Base-by-base conservation (phyloP, 75 land plant species). In the Larix kaempferi region DNA sequence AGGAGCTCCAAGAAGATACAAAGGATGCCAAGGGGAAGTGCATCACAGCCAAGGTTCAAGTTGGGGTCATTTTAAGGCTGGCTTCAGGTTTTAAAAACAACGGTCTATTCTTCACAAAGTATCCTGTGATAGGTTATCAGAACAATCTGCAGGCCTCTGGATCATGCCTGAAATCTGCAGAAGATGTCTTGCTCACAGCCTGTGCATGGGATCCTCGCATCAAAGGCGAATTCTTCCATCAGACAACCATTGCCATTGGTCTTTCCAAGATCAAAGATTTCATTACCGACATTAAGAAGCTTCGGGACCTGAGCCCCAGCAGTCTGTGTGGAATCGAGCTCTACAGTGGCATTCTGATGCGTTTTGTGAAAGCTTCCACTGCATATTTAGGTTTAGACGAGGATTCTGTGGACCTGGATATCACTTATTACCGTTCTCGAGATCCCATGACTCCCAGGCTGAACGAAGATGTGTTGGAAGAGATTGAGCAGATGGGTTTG, bases 191-290 rank as follows among this genome's bases (percentile, higher is more conserved):
- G 0, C 56, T 74, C 16, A 63, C 19, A 33, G 39, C 80, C 2
- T 92, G 93, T 74, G 82, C 82, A 5, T 92, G 94, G 94, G 94
- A 92, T 72, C 88, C 90, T 16, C 80, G 92, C 62, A 78, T 81
- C 78, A 80, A 88, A 11, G 94, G 93, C 7, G 85, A 82, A 4
- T 83, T 84, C 85, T 92, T 88, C 77, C 86, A 80, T 59, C 85
- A 92, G 69, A 86, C 77, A 19, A 84, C 90, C 8, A 84, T 88
- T 13, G 80, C 82, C 29, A 84, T 92, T 33, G 44, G 85, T 10
- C 67, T 83, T 2, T 57, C 81, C 39, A 84, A 81, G 35, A 81
- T 90, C 73, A 23, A 41, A 8, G 81, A 81, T 80, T 92, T 92
- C 87, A 79, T 92, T 65, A 13, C 27, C 0, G 90, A 92, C 22